Conservation (phyloP, 2,329 filamentous ascomycete species). For the Beauveria scarabaeidicola region DNA sequence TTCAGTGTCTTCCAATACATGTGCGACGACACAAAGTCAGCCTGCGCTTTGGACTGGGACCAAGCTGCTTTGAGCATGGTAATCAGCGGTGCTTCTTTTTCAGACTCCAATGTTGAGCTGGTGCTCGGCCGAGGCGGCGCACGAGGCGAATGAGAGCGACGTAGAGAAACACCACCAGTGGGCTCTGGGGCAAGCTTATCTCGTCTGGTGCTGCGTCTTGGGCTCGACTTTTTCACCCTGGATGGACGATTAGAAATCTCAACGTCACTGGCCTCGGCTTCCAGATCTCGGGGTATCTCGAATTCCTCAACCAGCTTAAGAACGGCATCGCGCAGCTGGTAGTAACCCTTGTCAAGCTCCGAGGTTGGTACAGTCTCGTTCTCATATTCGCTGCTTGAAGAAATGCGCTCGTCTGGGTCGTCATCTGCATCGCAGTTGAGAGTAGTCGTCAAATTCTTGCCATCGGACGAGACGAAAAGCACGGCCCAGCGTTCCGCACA, state of each 20-base stretch:
- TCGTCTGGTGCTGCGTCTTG: conserved; percentile 38
- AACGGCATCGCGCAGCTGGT: conserved; percentile 72
- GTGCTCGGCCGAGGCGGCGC: not conserved
- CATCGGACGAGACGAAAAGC: conserved; percentile 67
- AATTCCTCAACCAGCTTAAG: conserved; percentile 74
- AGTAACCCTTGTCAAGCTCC: conserved; percentile 70
- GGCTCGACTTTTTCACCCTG: conserved; percentile 49
- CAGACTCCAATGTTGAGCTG: conserved; percentile 10
- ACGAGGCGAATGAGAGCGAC: not conserved
- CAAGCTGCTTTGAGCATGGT: conserved; percentile 71
- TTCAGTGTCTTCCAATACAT: conserved; percentile 78
- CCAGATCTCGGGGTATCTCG: conserved; percentile 62
- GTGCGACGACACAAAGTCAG: conserved; percentile 76
- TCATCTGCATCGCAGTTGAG: conserved; percentile 65
- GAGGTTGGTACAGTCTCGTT: conserved; percentile 53
- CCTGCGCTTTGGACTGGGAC: conserved; percentile 65
- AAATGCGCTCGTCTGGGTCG: conserved; percentile 51
- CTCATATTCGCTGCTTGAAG: conserved; percentile 49
- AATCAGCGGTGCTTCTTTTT: conserved; percentile 35
- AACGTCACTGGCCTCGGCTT: conserved; percentile 49
- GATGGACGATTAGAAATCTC: conserved; percentile 65
- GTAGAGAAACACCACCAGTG: conserved; percentile 3
- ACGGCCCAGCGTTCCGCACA: conserved; percentile 79
- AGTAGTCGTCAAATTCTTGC: conserved; percentile 57
- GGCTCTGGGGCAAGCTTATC: conserved; percentile 4